Evolutionary conservation across 768 basidiomycete genomes (phyloP), one percentile per base, ranked within the genome.

Genomic region (Pulveroboletus sp.): DNA sequence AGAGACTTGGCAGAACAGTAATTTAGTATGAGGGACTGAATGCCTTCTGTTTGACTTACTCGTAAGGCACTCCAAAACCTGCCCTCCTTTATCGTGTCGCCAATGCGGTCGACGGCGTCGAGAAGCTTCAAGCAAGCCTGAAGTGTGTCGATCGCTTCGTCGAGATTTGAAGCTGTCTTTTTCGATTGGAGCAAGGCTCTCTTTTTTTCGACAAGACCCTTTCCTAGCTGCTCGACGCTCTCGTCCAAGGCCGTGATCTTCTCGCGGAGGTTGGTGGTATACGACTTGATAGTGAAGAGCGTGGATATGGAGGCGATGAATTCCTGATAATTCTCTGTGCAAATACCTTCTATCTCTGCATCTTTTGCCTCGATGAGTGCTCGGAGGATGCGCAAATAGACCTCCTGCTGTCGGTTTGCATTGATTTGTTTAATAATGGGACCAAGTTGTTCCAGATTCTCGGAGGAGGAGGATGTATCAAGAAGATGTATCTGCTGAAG

Each of bases 221-320:
- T 79, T 8, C 96, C 96, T 3, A 95, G 81, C 66, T 93, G 85
- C 8, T 89, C 84, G 43, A 98, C 92, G 57, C 84, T 90, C 26
- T 80, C 74, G 69, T 99, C 95, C 42, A 98, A 74, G 42, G 87
- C 80, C n/a, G 82, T 80, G 54, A 98, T 96, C 62, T 85, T 89
- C 61, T 95, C 86, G 61, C 90, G 85, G 61, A 99, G 83, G 69
- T 86, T 92, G 58, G 87, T 90, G 33, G 96, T 98, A 63, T 96
- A 97, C 17, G 93, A 92, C 68, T 97, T 87, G 66, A 99, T 92
- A 41, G 87, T 86, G 69, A 97, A 87, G 54, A 99, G 76, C 3
- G 93, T 97, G n/a, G 93, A 92, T 14, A 97, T 93, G 17, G 94
- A 96, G 27, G 87, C 85, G 31, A 97, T 93, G 60, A 99, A 99